Percentiles rank a stretch among this genome's conserved stretches.
phyloP scores from a whole-genome alignment of 2,329 filamentous ascomycete species.

The Penicillium fuscoglaucum region DNA sequence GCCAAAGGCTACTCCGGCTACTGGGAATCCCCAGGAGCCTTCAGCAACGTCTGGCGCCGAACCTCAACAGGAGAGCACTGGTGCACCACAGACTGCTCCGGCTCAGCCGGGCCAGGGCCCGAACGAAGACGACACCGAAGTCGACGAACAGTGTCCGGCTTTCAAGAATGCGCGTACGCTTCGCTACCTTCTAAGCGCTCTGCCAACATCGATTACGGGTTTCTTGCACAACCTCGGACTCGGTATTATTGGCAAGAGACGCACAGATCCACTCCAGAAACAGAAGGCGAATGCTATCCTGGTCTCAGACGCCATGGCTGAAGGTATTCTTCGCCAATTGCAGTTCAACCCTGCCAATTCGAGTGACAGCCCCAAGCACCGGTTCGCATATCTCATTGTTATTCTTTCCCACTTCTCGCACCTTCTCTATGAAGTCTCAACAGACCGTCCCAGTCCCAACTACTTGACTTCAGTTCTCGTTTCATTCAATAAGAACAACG shows the following conservation, averaged over 20 bases:
- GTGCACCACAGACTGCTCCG: conserved; percentile 21
- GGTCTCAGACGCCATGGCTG: conserved; percentile 69
- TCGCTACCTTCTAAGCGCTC: conserved; percentile 72
- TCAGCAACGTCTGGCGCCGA: conserved; percentile 25
- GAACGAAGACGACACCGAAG: conserved; percentile 25
- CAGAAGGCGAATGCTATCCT: conserved; percentile 63
- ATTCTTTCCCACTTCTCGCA: conserved; percentile 76
- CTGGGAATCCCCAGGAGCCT: conserved; percentile 23
- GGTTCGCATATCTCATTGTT: conserved; percentile 77
- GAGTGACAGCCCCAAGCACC: conserved; percentile 58
- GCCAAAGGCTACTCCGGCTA: conserved; percentile 40
- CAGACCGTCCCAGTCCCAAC: conserved; percentile 53
- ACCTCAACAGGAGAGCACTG: conserved; percentile 28
- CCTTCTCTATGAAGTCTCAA: conserved; percentile 68
- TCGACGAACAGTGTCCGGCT: conserved; percentile 37
- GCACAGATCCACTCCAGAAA: conserved; percentile 63
- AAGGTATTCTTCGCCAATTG: conserved; percentile 68
- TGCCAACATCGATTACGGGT: conserved; percentile 76
- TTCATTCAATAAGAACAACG: conserved; percentile 79
- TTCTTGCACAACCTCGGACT: conserved; percentile 86
- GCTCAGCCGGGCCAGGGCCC: conserved; percentile 15
- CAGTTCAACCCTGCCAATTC: conserved; percentile 50
- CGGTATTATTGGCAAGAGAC: conserved; percentile 72
- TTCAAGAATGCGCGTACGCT: conserved; percentile 79
- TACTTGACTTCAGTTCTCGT: conserved; percentile 73